Base-by-base conservation (phyloP, 2,329 filamentous ascomycete genomes). In the Hypoxylon sp. region DNA sequence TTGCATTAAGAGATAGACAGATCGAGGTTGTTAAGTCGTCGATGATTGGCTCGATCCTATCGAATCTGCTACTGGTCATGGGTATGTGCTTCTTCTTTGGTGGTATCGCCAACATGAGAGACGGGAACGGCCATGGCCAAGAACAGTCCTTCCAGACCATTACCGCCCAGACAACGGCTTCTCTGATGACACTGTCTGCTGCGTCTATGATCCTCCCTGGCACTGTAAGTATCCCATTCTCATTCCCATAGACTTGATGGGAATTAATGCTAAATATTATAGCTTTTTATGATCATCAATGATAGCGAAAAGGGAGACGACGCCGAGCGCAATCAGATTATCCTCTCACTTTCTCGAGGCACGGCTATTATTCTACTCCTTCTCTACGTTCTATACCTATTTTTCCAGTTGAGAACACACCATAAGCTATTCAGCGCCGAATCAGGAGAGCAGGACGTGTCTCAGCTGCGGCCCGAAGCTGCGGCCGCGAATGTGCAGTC, bases 1-100 rank as follows among this genome's bases (percentile, higher is more conserved):
- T 98, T 71, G 96, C 96, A 17, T 87, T 99, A 50, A 89, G 85
- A 72, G 90, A 96, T 74, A 89, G 90, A 70, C 92, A 98, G 82
- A 97, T 98, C 77, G 91, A 95, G 75, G 95, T 98, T 72, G 95
- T 98, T n/a, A 96, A 98, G 82, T 92, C 95, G 20, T 97, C 94
- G 71, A 98, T 98, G 95, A 90, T 98, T 35, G 95, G 96, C 53
- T 97, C 93, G 77, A 97, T 98, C 74, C 85, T 98, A 42, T 98
- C 95, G 72, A 98, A 98, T 81, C 91, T 98, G 72, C 87, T 98
- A 6, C 89, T 98, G 22, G 95, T 94, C 51, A 87, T 94, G 78
- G 91, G 92, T 74, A 93, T 92, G 85, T 94, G 91, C 80, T 94
- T 94, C 82, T 84, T 94, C 72, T 87, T 92, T 61, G 92, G 92